Conservation (phyloP, 768 basidiomycete species). For the Pleurotus sapidus region DNA sequence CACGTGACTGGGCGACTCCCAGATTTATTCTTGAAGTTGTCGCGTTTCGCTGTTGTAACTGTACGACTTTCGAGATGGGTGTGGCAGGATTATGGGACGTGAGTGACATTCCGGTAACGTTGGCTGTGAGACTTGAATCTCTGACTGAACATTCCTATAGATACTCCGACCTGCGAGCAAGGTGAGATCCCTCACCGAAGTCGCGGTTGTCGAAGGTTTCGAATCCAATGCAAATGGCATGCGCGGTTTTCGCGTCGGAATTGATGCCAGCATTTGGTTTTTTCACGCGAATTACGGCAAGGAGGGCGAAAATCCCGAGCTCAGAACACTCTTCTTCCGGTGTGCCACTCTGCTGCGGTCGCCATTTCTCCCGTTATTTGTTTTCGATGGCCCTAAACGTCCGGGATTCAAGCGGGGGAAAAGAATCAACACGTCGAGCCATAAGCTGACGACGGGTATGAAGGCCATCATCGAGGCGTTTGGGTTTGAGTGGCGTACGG, state of each 20-base stretch:
- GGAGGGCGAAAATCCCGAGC: constrained; percentile 85
- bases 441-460: constrained; percentile 73
- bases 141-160: constrained; percentile 23
- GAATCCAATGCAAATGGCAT: constrained; percentile 57
- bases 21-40: no score
- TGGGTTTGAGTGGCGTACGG: constrained; percentile 34
- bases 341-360: constrained; percentile 74
- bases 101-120: constrained; percentile 9
- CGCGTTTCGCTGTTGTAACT: not conserved
- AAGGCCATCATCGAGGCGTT: constrained; percentile 71
- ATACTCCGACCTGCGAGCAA: constrained; percentile 70
- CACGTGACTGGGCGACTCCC: no score
- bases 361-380: constrained; percentile 85
- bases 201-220: constrained; percentile 76
- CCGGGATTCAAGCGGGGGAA: constrained; percentile 84
- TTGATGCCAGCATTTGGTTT: constrained; percentile 87
- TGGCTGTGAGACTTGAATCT: not conserved
- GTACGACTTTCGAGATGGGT: constrained; percentile 30
- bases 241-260: constrained; percentile 80
- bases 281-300: constrained; percentile 73
- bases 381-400: constrained; percentile 87
- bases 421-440: constrained; percentile 55
- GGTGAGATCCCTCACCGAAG: constrained; percentile 71
- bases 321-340: constrained; percentile 81
- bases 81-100: constrained; percentile 53